These are phyloP conservation scores for Neonectria sp. DNA, from an alignment of 2,329 filamentous ascomycete genomes.

Conservation along the genomic window DNA sequence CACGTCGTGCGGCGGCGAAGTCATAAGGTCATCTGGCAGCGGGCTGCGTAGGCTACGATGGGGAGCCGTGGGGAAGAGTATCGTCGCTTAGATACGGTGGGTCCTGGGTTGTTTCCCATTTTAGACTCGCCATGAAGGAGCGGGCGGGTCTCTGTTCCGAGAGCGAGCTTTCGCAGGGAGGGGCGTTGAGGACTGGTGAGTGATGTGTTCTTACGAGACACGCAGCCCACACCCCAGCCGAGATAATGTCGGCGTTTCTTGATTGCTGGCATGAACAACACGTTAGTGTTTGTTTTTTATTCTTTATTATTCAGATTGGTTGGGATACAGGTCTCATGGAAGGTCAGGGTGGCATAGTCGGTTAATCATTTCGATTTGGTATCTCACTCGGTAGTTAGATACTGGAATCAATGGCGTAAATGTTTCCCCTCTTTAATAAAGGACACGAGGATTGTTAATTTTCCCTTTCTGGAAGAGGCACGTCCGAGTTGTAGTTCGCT, in stretches of 20 bases:
- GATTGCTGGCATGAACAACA: conserved; percentile 29
- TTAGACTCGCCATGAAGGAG: conserved; percentile 1
- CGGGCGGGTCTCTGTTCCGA: conserved; percentile 17
- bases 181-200: conserved; percentile 32
- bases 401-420: conserved; percentile 27
- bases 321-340: conserved; percentile 27
- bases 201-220: conserved; percentile 37
- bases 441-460: background rate
- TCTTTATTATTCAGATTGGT: conserved; percentile 31
- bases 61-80: conserved; percentile 67
- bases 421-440: conserved; percentile 2
- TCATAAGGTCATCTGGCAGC: conserved; percentile 66
- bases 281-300: conserved; percentile 25
- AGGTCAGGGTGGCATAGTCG: conserved; percentile 6
- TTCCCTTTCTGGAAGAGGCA: background rate
- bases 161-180: conserved; percentile 11
- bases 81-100: conserved; percentile 58
- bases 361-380: conserved; percentile 22
- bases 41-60: conserved; percentile 69
- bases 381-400: conserved; percentile 21
- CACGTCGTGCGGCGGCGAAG: conserved; percentile 67
- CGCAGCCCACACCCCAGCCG: conserved; percentile 31
- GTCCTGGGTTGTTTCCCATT: conserved; percentile 16
- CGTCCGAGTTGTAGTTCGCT: background rate
- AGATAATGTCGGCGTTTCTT: conserved; percentile 36